Conservation (phyloP, 2,329 filamentous ascomycete species). For the Cryphonectria parasitica region DNA sequence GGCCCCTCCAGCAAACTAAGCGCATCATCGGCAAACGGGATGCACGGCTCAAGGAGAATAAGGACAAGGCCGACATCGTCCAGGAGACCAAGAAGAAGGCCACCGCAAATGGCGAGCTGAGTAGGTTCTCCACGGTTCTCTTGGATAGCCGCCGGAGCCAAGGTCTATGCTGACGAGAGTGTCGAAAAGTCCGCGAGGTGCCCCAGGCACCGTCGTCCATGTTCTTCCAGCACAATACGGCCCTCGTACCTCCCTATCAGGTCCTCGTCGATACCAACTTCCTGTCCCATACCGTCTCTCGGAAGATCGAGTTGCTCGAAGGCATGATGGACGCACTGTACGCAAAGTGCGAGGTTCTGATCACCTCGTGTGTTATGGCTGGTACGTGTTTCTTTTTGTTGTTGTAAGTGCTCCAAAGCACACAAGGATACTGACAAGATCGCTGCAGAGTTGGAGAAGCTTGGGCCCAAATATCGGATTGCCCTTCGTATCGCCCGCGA, state of each 20-base stretch:
- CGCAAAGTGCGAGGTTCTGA: constrained; percentile 86
- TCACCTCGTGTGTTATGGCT: constrained; percentile 71
- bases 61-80: constrained; percentile 64
- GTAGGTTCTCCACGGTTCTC: constrained; percentile 42
- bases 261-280: constrained; percentile 90
- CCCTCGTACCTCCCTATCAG: constrained; percentile 79
- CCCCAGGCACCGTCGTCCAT: constrained; percentile 81
- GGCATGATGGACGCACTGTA: constrained; percentile 90
- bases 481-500: constrained; percentile 86
- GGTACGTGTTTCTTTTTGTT: constrained; percentile 35
- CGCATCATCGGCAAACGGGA: constrained; percentile 82
- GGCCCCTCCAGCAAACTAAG: constrained; percentile 62
- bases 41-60: constrained; percentile 80
- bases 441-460: constrained; percentile 67
- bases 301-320: constrained; percentile 65
- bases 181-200: constrained; percentile 24
- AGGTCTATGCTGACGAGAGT: constrained; percentile 19
- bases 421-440: not conserved
- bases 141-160: not conserved
- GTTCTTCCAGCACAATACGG: constrained; percentile 89
- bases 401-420: not conserved
- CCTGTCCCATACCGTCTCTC: constrained; percentile 85
- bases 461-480: constrained; percentile 86
- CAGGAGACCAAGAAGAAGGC: constrained; percentile 64
- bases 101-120: constrained; percentile 59